A percentile compares a stretch with the other conserved stretches of the same genome.
These are phyloP conservation scores for Xylaria sp. DNA, from an alignment of 2,329 filamentous ascomycete species.

Conservation along the genomic window DNA sequence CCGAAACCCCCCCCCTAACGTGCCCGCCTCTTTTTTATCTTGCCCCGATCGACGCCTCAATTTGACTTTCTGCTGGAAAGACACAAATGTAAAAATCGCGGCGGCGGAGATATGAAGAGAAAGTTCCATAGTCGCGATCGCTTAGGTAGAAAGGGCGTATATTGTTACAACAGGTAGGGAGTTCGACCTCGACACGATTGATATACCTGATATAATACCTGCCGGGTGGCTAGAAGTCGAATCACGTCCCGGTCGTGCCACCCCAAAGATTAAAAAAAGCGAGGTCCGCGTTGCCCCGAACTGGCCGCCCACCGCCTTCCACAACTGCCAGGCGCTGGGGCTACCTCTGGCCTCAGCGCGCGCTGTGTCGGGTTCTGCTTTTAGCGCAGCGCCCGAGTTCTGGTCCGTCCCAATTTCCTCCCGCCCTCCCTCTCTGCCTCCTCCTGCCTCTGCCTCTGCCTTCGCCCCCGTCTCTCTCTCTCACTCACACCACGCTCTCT, in stretches of 20 bases:
- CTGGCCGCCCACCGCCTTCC: slow-evolving; percentile 26
- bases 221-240: neutral
- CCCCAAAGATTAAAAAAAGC: slow-evolving; percentile 9
- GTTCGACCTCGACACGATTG: too few species aligned
- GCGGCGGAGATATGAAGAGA: neutral
- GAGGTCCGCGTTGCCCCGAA: slow-evolving; percentile 25
- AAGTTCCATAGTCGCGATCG: neutral
- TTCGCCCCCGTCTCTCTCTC: slow-evolving; percentile 2
- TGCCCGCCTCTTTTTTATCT: too few species aligned
- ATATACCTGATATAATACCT: neutral
- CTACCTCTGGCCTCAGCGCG: slow-evolving; percentile 22
- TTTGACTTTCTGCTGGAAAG: slow-evolving; percentile 4
- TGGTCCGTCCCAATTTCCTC: slow-evolving; percentile 27
- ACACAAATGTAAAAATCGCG: neutral
- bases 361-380: slow-evolving; percentile 27
- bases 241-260: neutral
- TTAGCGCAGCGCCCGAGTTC: slow-evolving; percentile 28
- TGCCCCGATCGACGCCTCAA: slow-evolving; percentile 14
- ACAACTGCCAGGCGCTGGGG: slow-evolving; percentile 25
- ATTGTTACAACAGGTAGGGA: too few species aligned
- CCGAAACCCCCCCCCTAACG: slow-evolving; percentile 22
- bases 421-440: slow-evolving; percentile 26
- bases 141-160: too few species aligned
- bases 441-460: slow-evolving; percentile 18
- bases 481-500: slow-evolving; percentile 19